phyloP scores from a whole-genome alignment of 139 green algal species.

The Coelastrella sp. region DNA sequence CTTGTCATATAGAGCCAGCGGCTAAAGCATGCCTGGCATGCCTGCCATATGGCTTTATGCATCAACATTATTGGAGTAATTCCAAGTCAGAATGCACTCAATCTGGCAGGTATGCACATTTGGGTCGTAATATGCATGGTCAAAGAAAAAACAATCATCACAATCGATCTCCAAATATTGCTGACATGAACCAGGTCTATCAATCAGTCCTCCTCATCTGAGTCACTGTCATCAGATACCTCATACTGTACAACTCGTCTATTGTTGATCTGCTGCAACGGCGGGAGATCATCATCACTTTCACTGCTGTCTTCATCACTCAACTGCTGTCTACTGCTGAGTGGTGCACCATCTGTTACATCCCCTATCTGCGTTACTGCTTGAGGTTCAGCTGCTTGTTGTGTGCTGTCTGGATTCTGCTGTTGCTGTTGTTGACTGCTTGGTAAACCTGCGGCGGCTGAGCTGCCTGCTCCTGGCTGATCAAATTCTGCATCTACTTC shows the following conservation, averaged over 20 bases:
- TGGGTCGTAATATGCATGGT: too few relatives aligned
- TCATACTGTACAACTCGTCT: slow-evolving; percentile 25
- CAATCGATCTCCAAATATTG: too few relatives aligned
- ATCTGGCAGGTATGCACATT: too few relatives aligned
- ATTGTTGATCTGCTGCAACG: slow-evolving; percentile 48
- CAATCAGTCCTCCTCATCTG: slow-evolving; percentile 3
- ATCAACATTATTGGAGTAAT: too few relatives aligned
- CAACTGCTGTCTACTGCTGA: background rate
- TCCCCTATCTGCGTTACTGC: background rate
- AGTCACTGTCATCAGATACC: slow-evolving; percentile 28
- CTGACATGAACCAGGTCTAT: too few relatives aligned
- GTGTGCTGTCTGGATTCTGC: background rate
- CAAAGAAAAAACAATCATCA: too few relatives aligned
- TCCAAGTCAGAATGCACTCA: too few relatives aligned
- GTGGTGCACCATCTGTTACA: background rate
- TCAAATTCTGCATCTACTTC: background rate
- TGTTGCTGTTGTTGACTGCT: slow-evolving; percentile 19
- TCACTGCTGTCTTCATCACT: background rate
- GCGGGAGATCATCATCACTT: slow-evolving; percentile 21
- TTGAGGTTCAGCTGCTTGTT: background rate
- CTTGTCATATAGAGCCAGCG: too few relatives aligned
- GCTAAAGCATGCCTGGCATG: too few relatives aligned
- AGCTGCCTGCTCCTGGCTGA: background rate
- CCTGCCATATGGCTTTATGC: too few relatives aligned
- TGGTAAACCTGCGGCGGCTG: background rate